A percentile compares a stretch with the other conserved stretches of the same genome.
These are phyloP conservation scores for Myriosclerotinia duriaeana DNA, from an alignment of 2,329 filamentous ascomycete genomes.

Conservation along the genomic window DNA sequence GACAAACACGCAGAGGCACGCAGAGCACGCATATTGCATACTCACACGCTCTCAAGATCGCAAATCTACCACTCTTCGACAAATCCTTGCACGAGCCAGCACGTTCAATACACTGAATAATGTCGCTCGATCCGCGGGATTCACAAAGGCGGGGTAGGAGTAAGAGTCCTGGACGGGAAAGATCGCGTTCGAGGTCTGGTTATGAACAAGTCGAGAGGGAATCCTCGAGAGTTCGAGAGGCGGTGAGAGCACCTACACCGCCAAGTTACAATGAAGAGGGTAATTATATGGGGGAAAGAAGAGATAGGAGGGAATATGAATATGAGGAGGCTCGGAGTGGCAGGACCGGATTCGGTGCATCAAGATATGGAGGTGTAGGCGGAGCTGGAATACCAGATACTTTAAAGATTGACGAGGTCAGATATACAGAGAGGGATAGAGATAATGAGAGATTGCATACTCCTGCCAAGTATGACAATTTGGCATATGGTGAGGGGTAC, in stretches of 20 bases:
- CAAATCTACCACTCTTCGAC: background rate
- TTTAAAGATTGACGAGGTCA: conserved; percentile 18
- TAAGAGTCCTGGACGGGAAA: conserved; percentile 37
- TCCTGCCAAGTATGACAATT: conserved; percentile 5
- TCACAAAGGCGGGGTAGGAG: conserved; percentile 35
- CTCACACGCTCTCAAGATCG: background rate
- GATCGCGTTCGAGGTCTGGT: conserved; percentile 31
- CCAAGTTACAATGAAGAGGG: conserved; percentile 27
- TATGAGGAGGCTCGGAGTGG: conserved; percentile 20
- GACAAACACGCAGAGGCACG: background rate
- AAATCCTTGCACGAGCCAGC: background rate
- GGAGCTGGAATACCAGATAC: conserved; percentile 26
- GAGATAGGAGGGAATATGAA: conserved; percentile 24
- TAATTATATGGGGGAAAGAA: conserved; percentile 24
- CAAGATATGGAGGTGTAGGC: conserved; percentile 10
- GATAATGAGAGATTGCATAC: conserved; percentile 14
- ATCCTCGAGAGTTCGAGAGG: background rate
- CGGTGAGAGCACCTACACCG: conserved; percentile 26
- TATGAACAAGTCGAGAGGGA: conserved; percentile 12
- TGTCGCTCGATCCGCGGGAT: conserved; percentile 39
- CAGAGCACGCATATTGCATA: background rate
- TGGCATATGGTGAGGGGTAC: conserved; percentile 21
- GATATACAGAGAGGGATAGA: conserved; percentile 14
- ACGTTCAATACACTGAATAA: conserved; percentile 16
- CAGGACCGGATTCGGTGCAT: background rate